phyloP scores from a whole-genome alignment of 768 basidiomycete genomes.

The Obba rivulosa region DNA sequence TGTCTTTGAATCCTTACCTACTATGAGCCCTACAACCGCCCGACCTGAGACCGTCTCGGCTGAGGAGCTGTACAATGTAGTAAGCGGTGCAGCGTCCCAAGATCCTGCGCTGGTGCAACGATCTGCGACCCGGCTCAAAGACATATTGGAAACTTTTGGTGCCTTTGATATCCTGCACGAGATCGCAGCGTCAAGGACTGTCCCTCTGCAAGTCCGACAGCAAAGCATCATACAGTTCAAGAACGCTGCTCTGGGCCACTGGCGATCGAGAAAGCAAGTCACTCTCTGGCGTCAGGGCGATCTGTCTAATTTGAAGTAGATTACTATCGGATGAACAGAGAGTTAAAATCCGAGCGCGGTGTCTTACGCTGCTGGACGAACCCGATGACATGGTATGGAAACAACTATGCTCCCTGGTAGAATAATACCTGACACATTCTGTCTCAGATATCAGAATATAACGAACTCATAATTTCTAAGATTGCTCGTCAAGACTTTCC shows the following conservation, averaged over 20 bases:
- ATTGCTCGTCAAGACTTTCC: constrained; percentile 79
- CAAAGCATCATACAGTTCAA: constrained; percentile 89
- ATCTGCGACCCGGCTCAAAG: constrained; percentile 58
- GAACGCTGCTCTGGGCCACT: constrained; percentile 67
- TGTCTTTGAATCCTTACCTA: not conserved
- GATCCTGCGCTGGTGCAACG: constrained; percentile 44
- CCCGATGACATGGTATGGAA: constrained; percentile 65
- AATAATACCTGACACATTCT: constrained; percentile 7
- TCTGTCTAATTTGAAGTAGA: constrained; percentile 32
- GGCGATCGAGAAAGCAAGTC: constrained; percentile 72
- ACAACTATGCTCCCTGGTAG: not conserved
- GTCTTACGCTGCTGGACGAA: constrained; percentile 67
- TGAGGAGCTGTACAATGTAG: constrained; percentile 60
- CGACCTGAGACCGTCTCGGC: constrained; percentile 40
- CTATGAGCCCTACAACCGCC: not conserved
- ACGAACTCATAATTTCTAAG: constrained; percentile 68
- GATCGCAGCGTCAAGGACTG: constrained; percentile 56
- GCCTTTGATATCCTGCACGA: constrained; percentile 67
- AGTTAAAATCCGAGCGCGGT: constrained; percentile 55
- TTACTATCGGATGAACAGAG: constrained; percentile 67
- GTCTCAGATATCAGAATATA: constrained; percentile 69
- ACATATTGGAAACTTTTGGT: constrained; percentile 63
- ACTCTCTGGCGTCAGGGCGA: constrained; percentile 9
- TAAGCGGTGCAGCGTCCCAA: constrained; percentile 70
- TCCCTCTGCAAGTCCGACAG: constrained; percentile 66